Base-by-base conservation (phyloP, 192 early-diverging fungal genomes). In the Spinellus fusiger region DNA sequence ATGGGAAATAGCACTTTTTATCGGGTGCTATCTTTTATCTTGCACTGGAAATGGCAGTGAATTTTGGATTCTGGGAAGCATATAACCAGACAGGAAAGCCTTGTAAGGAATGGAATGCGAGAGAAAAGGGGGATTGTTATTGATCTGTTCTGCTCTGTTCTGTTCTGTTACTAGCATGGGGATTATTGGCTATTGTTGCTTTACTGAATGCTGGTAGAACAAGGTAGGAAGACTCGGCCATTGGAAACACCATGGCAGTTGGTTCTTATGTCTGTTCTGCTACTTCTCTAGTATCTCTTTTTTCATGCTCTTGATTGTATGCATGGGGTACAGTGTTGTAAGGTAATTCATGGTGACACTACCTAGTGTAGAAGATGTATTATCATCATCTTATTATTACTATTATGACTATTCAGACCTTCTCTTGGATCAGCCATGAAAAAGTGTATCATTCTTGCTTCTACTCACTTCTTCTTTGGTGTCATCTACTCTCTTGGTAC, bases 241-340 rank as follows among this genome's bases (percentile, higher is more conserved):
- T 37, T 9, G 20, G 15, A 34, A 49, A 31, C 4, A 49, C 9
- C 25, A 15, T n/a, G 7, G 40, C 25, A 18, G 7, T 1, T 46
- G 28, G 20, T 31, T 49, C 18, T 22, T 15, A 33, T 9, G 0
- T 18, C 15, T 37, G 16, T 13, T 32, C 26, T 44, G 35, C 5
- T 48, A 35, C 56, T 1, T 28, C n/a, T 49, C 35, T 72, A 91
- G 89, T 56, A 71, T 97, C 40, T 96, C 96, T 2, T 91, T 98
- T 66, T 97, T 97, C 62, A 93, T 98, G 87, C 80, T 98, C 1
- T 77, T 98, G 44, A 91, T 98, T 48, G 93, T 96, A 7, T 85
- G 90, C 5, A 86, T 98, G 64, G 96, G 96, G 25, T 98, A 95
- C 71, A 93, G 96, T 46, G 95, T 98, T 20, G 93, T 98, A 22